These are phyloP conservation scores for Ocimum tenuiflorum DNA, from an alignment of 257 asterid species.

Conservation along the genomic window DNA sequence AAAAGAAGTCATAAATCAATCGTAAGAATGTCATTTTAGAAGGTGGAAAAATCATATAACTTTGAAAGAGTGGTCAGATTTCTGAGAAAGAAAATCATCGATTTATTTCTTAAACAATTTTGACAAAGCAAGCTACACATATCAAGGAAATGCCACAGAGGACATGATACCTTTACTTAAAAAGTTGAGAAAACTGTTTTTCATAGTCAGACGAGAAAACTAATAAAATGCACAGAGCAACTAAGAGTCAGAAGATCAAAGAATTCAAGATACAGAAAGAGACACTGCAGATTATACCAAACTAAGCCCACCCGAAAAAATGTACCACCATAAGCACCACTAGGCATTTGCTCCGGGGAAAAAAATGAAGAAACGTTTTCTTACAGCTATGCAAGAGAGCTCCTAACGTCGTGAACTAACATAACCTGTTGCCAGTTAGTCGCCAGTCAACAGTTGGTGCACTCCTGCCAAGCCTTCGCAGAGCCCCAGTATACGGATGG, in stretches of 20 bases:
- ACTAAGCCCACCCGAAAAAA: slow-evolving; percentile 30
- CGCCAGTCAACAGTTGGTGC: slow-evolving; percentile 23
- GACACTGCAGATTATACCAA: slow-evolving; percentile 25
- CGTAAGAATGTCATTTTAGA: no score
- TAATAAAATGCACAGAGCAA: slow-evolving; percentile 12
- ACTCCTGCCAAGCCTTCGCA: slow-evolving; percentile 15
- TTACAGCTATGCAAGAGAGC: slow-evolving; percentile 42
- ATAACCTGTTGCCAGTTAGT: slow-evolving; percentile 29
- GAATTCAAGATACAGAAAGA: slow-evolving; percentile 3
- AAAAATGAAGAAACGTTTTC: slow-evolving; percentile 37
- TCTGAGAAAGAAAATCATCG: no score
- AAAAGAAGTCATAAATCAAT: no score
- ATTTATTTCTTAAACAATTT: no score
- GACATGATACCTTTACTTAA: no score
- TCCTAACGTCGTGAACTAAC: slow-evolving; percentile 28
- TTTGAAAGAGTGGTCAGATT: no score
- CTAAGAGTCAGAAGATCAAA: slow-evolving; percentile 18
- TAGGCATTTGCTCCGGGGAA: slow-evolving; percentile 30
- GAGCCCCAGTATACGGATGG: slow-evolving; percentile 9
- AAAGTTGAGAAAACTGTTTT: background rate
- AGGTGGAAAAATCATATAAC: no score
- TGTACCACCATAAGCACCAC: slow-evolving; percentile 26
- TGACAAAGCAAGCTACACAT: no score
- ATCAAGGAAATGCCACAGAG: no score
- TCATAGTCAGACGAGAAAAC: background rate